Percentiles rank a stretch among this genome's conserved stretches.
Conservation (phyloP, 2,329 filamentous ascomycete genomes). For the Aspergillus proliferans region DNA sequence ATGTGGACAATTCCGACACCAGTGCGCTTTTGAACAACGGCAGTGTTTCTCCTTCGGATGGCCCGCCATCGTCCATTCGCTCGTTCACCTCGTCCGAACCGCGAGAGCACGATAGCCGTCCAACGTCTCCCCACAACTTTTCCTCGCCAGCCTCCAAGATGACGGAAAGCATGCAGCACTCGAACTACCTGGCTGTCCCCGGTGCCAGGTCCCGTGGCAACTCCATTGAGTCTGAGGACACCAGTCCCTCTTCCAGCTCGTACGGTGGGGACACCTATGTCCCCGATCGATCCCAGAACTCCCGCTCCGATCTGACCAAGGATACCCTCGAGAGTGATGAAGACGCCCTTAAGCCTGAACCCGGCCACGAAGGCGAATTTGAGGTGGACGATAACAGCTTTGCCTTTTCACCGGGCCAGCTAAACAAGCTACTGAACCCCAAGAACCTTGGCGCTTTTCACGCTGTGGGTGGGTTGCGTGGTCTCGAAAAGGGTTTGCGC, state of each 20-base stretch:
- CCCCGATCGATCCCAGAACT: conserved; percentile 36
- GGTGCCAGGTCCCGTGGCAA: conserved; percentile 57
- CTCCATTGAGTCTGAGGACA: conserved; percentile 58
- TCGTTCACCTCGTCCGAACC: conserved; percentile 54
- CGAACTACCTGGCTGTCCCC: conserved; percentile 58
- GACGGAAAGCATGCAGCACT: conserved; percentile 44
- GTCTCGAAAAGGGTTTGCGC: conserved; percentile 66
- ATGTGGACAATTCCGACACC: conserved; percentile 25
- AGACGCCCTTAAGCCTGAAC: conserved; percentile 62
- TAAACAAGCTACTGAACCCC: conserved; percentile 72
- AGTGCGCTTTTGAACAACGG: conserved; percentile 24
- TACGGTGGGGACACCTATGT: conserved; percentile 52
- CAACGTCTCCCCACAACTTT: conserved; percentile 62
- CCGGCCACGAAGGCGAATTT: conserved; percentile 65
- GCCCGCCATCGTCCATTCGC: conserved; percentile 48
- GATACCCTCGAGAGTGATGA: conserved; percentile 53
- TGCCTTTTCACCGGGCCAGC: conserved; percentile 65
- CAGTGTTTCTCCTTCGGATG: conserved; percentile 42
- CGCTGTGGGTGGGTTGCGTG: conserved; percentile 65
- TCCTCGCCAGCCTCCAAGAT: conserved; percentile 55
- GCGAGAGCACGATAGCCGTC: conserved; percentile 50
- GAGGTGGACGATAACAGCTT: conserved; percentile 62
- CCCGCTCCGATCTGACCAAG: conserved; percentile 37
- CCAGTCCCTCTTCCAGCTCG: conserved; percentile 46
- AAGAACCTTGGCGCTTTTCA: conserved; percentile 71